Evolutionary conservation across 2,329 filamentous ascomycete genomes (phyloP), one percentile per base, ranked within the genome.

Genomic region (Beauveria caledonica): DNA sequence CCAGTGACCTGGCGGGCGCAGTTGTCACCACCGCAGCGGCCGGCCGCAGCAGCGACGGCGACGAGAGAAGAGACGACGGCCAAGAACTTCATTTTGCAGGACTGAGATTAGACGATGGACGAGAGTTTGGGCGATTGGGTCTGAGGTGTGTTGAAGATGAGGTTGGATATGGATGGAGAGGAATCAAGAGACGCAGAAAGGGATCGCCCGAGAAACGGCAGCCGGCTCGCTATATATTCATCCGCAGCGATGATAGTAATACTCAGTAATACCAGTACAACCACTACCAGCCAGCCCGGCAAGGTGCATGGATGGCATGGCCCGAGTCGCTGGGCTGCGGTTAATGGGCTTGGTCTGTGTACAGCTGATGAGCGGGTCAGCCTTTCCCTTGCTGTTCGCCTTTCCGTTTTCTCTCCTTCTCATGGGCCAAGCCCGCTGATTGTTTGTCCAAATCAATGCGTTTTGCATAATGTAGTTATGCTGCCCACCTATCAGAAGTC

Each of bases 1-100:
- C 76, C 76, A 46, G 76, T 78, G 62, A 79, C 72, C 62, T 75
- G 73, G 53, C 76, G 74, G 69, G 76, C 76, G 71, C 76, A 79
- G 72, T 78, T 78, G 72, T 79, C 75, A 66, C 72, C 74, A 62
- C 69, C 64, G 68, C 73, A 77, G 61, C 63, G 67, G 66, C 68
- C 67, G 60, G 72, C 74, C 53, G 73, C 64, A 65, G 71, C 74
- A 57, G 71, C 65, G 63, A 71, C 72, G 62, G 70, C 71, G 42
- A 60, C 29, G 60, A 76, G 66, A 50, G 72, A 72, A 51, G 77
- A 70, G 64, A 74, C 64, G 63, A 70, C 67, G 66, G 70, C 66
- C 33, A 60, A 54, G 68, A 72, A 67, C 73, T 78, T 77, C 76
- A 78, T 77, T 53, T 68, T 74, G 45, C 19, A 40, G 42, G 70